A percentile compares a stretch with the other conserved stretches of the same genome.
These are phyloP conservation scores for Schizosaccharomyces lindneri DNA, from an alignment of 805 yeast species.

Conservation along the genomic window DNA sequence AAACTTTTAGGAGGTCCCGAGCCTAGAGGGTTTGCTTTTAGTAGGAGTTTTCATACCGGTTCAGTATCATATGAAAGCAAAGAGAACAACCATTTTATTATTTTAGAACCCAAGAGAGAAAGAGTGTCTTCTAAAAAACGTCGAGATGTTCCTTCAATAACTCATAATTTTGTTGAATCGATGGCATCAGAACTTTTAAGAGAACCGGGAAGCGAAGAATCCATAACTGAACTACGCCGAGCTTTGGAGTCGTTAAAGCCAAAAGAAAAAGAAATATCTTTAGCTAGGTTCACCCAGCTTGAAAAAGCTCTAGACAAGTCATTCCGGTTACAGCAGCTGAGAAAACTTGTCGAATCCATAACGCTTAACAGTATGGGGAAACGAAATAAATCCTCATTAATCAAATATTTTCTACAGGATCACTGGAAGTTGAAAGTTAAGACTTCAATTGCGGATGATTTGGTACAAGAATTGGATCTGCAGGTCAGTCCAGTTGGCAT, in stretches of 20 bases:
- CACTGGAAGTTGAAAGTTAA: not conserved
- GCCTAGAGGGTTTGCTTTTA: too few species aligned
- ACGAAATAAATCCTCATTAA: not conserved
- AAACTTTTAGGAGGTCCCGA: too few species aligned
- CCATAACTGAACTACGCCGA: not conserved
- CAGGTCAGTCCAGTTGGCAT: not conserved
- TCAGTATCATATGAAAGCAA: too few species aligned
- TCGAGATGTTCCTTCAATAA: too few species aligned
- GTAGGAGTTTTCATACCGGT: too few species aligned
- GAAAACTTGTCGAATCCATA: not conserved
- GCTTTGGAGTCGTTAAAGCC: not conserved
- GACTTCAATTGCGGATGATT: not conserved
- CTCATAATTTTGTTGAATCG: not conserved
- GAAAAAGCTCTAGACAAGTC: not conserved
- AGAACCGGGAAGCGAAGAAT: not conserved
- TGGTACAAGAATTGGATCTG: not conserved
- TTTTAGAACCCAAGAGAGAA: too few species aligned
- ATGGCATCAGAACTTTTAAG: not conserved
- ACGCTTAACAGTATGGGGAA: not conserved
- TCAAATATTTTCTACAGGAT: not conserved
- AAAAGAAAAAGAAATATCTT: not conserved
- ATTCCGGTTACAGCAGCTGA: not conserved
- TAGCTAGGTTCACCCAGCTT: not conserved
- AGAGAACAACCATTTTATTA: too few species aligned
- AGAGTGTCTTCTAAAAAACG: too few species aligned